A percentile compares a stretch with the other conserved stretches of the same genome.
Conservation (phyloP, 1,284 basidiomycete genomes). For the Malassezia cuniculi region DNA sequence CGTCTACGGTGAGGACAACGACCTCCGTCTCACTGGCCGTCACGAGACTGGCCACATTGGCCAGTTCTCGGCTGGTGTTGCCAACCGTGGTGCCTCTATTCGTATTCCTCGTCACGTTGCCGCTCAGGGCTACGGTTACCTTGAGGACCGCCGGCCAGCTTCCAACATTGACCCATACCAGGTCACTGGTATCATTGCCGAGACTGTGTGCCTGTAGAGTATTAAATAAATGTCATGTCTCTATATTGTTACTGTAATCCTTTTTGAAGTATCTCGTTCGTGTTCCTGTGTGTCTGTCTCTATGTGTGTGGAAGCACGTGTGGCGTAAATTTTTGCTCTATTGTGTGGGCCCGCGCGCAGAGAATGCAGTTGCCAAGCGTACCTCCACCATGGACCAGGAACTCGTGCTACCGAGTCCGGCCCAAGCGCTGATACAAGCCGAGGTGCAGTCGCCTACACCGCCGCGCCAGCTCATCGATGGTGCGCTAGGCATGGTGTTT, state of each 20-base stretch:
- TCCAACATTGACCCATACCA: conserved; percentile 77
- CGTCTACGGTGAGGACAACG: conserved; percentile 45
- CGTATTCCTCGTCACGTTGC: conserved; percentile 78
- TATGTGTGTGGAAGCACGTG: too few species aligned
- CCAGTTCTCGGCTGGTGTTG: conserved; percentile 82
- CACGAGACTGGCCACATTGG: conserved; percentile 88
- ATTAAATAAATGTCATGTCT: too few species aligned
- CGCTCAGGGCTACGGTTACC: conserved; percentile 81
- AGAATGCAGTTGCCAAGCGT: too few species aligned
- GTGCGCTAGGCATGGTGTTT: conserved; percentile 23
- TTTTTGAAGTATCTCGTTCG: too few species aligned
- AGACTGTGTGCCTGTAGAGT: conserved; percentile 55
- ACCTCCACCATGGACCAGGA: too few species aligned
- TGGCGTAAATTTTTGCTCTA: too few species aligned
- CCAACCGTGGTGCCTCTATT: conserved; percentile 70
- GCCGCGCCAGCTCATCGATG: conserved; percentile 27
- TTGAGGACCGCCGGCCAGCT: conserved; percentile 52
- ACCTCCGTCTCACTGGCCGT: conserved; percentile 41
- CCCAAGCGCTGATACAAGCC: too few species aligned
- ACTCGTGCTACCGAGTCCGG: too few species aligned
- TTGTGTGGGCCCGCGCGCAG: too few species aligned
- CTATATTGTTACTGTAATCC: too few species aligned
- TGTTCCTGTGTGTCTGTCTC: too few species aligned
- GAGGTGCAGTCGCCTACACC: too few species aligned
- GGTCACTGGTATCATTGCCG: conserved; percentile 60